Evolutionary conservation across 164 flowering plant genomes (phyloP), one percentile per base, ranked within the genome.

Genomic region (Vitis labrusca): DNA sequence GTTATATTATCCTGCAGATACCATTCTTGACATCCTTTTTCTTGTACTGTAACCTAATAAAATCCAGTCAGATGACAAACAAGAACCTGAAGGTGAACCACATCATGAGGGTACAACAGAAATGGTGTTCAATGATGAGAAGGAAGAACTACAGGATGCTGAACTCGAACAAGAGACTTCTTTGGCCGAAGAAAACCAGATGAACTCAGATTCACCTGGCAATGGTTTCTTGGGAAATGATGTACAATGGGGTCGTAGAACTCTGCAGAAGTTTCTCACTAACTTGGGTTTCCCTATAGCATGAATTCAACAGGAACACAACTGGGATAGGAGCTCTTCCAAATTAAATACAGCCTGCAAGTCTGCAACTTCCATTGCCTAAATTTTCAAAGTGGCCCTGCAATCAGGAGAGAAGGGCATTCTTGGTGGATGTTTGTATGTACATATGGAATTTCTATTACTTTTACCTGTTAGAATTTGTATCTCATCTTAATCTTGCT

Each of bases 231-330:
- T 81, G 60, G 19, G 71, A 50, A 83, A 72, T 51, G 86, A 85
- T 71, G 55, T 83, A 44, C 72, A 78, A 15, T 84, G 91, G 91
- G 85, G 85, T 51, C 80, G 64, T 13, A 71, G 56, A 71, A 61
- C 78, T 5, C 68, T 86, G 71, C 77, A 65, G 64, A 75, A 73
- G 72, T 62, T 89, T 50, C 72, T 89, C 27, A 49, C 54, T 1
- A 72, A n/a, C 71, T 66, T 86, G 19, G 75, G 82, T 51, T 71
- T 84, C 63, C 44, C 44, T 70, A 16, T 65, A 64, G 55, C 30
- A 32, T 27, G 54, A 32, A 17, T 48, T 56, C 14, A 23, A 48
- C 48, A 60, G 77, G 71, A 56, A 11, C 27, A 29, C 29, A 53
- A 48, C 44, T 27, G 15, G 48, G 47, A 60, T 14, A 60, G 2